phyloP scores from a whole-genome alignment of 2,329 filamentous ascomycete genomes.

The Hirsutella minnesotensis region DNA sequence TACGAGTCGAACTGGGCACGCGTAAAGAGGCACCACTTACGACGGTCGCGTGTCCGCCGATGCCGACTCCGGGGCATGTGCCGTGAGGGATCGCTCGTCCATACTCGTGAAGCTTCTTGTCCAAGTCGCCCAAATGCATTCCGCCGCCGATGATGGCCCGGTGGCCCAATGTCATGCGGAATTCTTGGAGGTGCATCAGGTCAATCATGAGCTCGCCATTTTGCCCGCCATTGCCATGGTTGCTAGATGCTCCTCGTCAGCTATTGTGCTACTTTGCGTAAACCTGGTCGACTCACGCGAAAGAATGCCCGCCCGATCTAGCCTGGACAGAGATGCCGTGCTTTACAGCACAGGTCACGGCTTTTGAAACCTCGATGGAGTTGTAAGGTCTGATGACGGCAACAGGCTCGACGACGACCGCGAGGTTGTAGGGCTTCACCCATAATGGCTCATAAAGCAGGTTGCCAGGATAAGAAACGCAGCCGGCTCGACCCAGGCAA shows the following conservation, averaged over 20 bases:
- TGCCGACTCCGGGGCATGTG: conserved; percentile 45
- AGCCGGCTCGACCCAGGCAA: neutral
- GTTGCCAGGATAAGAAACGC: neutral
- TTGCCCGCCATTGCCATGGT: conserved; percentile 34
- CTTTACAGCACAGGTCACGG: conserved; percentile 43
- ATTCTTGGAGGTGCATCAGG: conserved; percentile 37
- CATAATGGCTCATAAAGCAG: conserved; percentile 34
- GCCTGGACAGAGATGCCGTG: conserved; percentile 44
- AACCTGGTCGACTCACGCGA: conserved; percentile 29
- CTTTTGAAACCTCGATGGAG: conserved; percentile 40
- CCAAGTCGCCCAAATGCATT: conserved; percentile 38
- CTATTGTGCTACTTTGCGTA: too few species aligned
- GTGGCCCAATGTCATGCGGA: conserved; percentile 38
- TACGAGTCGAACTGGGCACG: neutral
- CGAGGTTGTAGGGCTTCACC: conserved; percentile 43
- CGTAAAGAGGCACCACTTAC: conserved; percentile 18
- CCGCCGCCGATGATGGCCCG: conserved; percentile 47
- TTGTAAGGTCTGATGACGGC: conserved; percentile 44
- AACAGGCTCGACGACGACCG: conserved; percentile 34
- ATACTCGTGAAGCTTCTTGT: conserved; percentile 33
- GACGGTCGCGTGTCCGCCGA: conserved; percentile 47
- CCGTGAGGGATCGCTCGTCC: conserved; percentile 47
- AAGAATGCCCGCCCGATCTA: conserved; percentile 53
- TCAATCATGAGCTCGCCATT: conserved; percentile 43
- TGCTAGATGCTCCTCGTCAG: too few species aligned